Percentiles rank a stretch among this genome's conserved stretches.
Conservation (phyloP, 352 stramenopile genomes). For the Phytophthora palmivora region DNA sequence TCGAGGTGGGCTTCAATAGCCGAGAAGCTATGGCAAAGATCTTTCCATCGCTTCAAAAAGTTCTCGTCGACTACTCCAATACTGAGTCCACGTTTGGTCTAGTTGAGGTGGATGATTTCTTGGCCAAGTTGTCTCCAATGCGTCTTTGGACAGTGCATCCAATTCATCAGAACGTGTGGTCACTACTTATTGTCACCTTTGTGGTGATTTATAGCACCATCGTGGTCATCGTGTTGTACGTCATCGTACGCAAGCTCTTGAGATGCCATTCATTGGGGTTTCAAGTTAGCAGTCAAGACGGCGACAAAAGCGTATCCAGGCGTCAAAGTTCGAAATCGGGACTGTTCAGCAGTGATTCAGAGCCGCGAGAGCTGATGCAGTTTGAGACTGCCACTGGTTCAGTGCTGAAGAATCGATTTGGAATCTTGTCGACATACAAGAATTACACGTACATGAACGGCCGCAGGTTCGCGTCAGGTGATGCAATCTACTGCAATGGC, state of each 20-base stretch:
- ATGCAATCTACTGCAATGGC: conserved; percentile 68
- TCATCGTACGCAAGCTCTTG: conserved; percentile 34
- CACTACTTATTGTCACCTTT: conserved; percentile 26
- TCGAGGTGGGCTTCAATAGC: conserved; percentile 36
- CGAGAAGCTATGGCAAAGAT: conserved; percentile 22
- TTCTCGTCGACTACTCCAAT: conserved; percentile 19
- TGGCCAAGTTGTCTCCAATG: conserved; percentile 41
- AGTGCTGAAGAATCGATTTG: conserved; percentile 40
- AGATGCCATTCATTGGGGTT: conserved; percentile 3
- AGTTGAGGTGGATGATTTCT: conserved; percentile 32
- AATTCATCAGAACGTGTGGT: conserved; percentile 30
- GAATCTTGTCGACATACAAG: conserved; percentile 50
- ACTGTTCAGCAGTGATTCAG: conserved; percentile 19
- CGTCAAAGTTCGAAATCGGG: conserved; percentile 9
- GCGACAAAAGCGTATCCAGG: conserved; percentile 4
- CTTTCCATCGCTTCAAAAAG: conserved; percentile 24
- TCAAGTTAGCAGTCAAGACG: conserved; percentile 15
- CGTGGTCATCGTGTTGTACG: conserved; percentile 36
- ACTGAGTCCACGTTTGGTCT: conserved; percentile 13
- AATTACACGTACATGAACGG: conserved; percentile 47
- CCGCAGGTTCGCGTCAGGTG: conserved; percentile 28
- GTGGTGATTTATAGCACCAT: conserved; percentile 36
- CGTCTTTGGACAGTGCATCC: conserved; percentile 34
- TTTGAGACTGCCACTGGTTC: conserved; percentile 46
- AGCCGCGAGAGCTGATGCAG: conserved; percentile 28